Base-by-base conservation (phyloP, 768 basidiomycete species). In the Exidia glandulosa region DNA sequence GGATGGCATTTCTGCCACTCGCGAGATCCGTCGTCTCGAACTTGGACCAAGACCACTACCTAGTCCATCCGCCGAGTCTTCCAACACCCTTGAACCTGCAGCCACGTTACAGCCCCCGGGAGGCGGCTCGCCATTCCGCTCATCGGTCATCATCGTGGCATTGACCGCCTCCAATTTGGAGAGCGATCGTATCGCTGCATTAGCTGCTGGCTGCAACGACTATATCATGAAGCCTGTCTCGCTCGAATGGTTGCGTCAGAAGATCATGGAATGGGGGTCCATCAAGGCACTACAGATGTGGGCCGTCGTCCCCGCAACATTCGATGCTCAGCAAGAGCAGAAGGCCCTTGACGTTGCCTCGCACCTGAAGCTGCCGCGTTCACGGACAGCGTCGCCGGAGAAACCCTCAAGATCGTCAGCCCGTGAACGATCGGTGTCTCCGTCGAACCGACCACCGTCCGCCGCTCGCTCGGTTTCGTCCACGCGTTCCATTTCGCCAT, bases 201-300 rank as follows among this genome's bases (percentile, higher is more conserved):
- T 99, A 37, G 94, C 91, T 3, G 96, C 96, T 2, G 96, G 96
- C 5, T 99, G 96, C 74, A 98, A 99, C 67, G 96, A 99, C 71
- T 99, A 98, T 74, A 73, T 99, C 56, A 98, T 94, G 45, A 99
- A 99, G 68, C 96, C 96, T 0, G 95, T 99, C 32, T 92, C 90
- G 6, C 77, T 96, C 31, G 79, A 87, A 50, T 99, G 96, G 96
- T 77, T 99, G 57, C 93, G 97, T 70, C 90, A 86, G 76, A 99
- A 99, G 77, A 94, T 98, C 69, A 90, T 95, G 62, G 96, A 99
- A 71, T 99, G 96, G 96, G 96, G 96, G 0, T 95, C 92, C 2
- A 98, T 99, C 74, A 93, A 93, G 70, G 90, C 89, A 4, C 69
- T 93, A 60, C 89, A 92, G 69, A 92, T 91, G 88, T 93, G 89